These are phyloP conservation scores for Henckelia pumila DNA, from an alignment of 257 asterid genomes.

Conservation along the genomic window DNA sequence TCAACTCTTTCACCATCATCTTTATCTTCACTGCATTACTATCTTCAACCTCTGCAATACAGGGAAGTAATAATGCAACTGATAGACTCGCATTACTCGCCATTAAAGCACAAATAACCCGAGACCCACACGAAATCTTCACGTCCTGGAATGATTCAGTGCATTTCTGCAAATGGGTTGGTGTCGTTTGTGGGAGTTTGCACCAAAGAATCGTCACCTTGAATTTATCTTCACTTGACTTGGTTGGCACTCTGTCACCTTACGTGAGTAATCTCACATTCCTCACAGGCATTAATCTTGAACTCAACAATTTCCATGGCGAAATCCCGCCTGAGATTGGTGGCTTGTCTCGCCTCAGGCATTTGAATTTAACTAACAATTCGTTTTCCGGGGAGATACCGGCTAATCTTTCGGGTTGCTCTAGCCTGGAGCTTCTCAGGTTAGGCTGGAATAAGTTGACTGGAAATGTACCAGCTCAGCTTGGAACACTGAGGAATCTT, in stretches of 20 bases:
- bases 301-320: conserved; percentile 25
- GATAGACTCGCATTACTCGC: conserved; percentile 29
- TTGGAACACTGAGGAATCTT: conserved; percentile 20
- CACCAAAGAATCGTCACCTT: conserved; percentile 19
- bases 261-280: conserved; percentile 22
- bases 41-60: background rate
- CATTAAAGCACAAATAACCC: conserved; percentile 21
- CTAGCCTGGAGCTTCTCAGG: conserved; percentile 16
- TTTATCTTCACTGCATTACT: too few relatives aligned
- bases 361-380: conserved; percentile 27
- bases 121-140: conserved; percentile 21
- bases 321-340: conserved; percentile 25
- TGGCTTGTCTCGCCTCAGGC: conserved; percentile 19
- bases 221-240: conserved; percentile 7
- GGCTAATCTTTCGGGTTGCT: conserved; percentile 23
- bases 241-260: conserved; percentile 24
- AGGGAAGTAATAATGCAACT: conserved; percentile 11
- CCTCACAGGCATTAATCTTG: conserved; percentile 21
- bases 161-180: conserved; percentile 26
- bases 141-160: conserved; percentile 22
- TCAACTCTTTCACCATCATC: background rate
- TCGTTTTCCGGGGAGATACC: conserved; percentile 28
- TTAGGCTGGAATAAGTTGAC: conserved; percentile 24
- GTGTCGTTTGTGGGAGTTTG: conserved; percentile 17
- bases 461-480: conserved; percentile 25